Conservation (phyloP, 345 rosid genomes). For the Melastoma malabathricum region DNA sequence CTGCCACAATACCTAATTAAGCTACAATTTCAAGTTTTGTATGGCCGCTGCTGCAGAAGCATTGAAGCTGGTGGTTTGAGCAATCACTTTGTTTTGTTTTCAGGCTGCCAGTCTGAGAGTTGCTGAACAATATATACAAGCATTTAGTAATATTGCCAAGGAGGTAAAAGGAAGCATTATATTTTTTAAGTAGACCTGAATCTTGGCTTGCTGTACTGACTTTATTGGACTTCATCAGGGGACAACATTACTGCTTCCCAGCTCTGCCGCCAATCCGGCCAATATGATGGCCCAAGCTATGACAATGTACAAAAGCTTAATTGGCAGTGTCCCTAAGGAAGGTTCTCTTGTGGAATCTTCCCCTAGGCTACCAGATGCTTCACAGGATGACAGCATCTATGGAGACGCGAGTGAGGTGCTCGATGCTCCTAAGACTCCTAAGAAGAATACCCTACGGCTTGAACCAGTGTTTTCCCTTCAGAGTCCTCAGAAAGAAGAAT, state of each 20-base stretch:
- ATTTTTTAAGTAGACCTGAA: background rate
- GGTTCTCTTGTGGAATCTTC: constrained; percentile 12
- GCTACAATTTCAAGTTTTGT: background rate
- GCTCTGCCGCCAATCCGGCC: constrained; percentile 49
- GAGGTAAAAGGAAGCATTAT: constrained; percentile 23
- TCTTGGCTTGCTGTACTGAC: background rate
- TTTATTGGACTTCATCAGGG: constrained; percentile 25
- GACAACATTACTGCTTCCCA: constrained; percentile 87
- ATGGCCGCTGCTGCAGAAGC: too few species aligned
- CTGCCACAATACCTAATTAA: background rate
- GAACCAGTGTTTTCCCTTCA: constrained; percentile 56
- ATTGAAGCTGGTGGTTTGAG: background rate
- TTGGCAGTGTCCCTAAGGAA: constrained; percentile 23
- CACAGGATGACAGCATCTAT: constrained; percentile 8
- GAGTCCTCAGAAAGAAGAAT: constrained; percentile 21
- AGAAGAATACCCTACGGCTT: constrained; percentile 6
- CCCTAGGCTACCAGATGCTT: constrained; percentile 9
- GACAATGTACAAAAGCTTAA: constrained; percentile 57
- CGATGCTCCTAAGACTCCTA: constrained; percentile 5
- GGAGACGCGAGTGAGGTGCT: constrained; percentile 19
- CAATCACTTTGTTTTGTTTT: constrained; percentile 3
- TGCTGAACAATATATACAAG: too few species aligned
- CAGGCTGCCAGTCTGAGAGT: constrained; percentile 80
- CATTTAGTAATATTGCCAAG: too few species aligned
- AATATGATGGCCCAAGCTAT: constrained; percentile 69